Evolutionary conservation across 1,284 basidiomycete genomes (phyloP), one percentile per base, ranked within the genome.

Genomic region (Sporisorium graminicola): DNA sequence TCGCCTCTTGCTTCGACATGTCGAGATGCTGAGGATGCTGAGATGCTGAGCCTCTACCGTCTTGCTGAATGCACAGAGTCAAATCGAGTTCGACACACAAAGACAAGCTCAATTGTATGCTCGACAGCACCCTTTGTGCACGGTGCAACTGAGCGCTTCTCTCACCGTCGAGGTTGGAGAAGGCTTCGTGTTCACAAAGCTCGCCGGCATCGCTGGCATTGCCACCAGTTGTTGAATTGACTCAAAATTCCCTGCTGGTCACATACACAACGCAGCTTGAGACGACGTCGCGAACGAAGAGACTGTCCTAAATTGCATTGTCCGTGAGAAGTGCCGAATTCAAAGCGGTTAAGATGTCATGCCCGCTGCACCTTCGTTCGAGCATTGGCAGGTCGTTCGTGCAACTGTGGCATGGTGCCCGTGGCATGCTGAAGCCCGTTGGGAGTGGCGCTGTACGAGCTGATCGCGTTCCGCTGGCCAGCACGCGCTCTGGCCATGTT

Each of bases 341-440:
- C 18, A 14, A 4, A 29, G 14, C 8, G 46, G 20, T 10, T 1
- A 35, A 9, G 14, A n/a, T 12, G 7, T 58, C 40, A 62, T 13
- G 55, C 65, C 29, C 55, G 51, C 56, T 68, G 55, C 35, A 37
- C 50, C 26, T 27, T 62, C 1, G 40, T 27, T 27, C 44, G 59
- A 20, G 53, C 31, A 10, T 54, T 18, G 6, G 60, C 47, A 26
- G 46, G 26, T 54, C 56, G 65, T 12, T 58, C 55, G 20, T 56
- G 44, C 26, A 35, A 20, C 26, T 35, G 40, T 2, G 46, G 29
- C 53, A 24, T 57, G 8, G 47, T n/a, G 5, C 14, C 20, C 10
- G 27, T 44, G 6, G 49, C 58, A 12, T 56, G 52, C 18, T 52
- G 24, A 2, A 57, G 58, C 8, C 20, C 47, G 5, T 47, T 51